phyloP scores from a whole-genome alignment of 495 filamentous ascomycete genomes.

The Penicillium antarcticum region DNA sequence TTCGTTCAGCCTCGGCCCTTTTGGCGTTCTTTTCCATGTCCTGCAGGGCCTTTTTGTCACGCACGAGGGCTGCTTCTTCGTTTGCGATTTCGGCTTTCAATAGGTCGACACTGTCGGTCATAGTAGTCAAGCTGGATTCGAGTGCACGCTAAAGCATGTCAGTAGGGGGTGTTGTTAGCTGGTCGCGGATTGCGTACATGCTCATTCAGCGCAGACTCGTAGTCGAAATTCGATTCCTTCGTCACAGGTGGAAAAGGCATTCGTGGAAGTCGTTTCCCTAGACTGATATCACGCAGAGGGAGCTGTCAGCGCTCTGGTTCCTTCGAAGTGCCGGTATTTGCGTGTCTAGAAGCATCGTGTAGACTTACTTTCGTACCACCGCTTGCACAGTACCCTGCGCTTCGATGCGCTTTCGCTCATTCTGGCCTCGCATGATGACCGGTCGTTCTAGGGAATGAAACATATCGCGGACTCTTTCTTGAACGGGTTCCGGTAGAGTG shows the following conservation, averaged over 20 bases:
- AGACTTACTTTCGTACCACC: constrained; percentile 44
- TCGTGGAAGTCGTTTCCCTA: constrained; percentile 49
- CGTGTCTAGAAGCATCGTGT: background rate
- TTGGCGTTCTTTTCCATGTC: constrained; percentile 55
- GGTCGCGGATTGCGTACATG: constrained; percentile 36
- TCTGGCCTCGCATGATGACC: constrained; percentile 50
- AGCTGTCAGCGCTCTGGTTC: constrained; percentile 14
- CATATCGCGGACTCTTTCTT: constrained; percentile 51
- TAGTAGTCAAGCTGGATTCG: constrained; percentile 50
- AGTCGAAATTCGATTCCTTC: constrained; percentile 57
- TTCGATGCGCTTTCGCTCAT: constrained; percentile 54
- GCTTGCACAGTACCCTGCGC: constrained; percentile 51
- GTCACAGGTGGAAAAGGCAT: constrained; percentile 60
- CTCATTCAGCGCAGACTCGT: constrained; percentile 55
- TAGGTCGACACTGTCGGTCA: constrained; percentile 51
- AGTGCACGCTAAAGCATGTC: constrained; percentile 38
- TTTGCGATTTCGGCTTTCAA: constrained; percentile 52
- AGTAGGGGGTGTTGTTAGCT: background rate
- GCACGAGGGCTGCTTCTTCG: constrained; percentile 49
- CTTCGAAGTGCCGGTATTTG: background rate
- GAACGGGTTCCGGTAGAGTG: constrained; percentile 47
- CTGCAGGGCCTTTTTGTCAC: constrained; percentile 46
- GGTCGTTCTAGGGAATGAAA: constrained; percentile 53
- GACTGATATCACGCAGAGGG: constrained; percentile 18
- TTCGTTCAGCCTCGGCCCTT: constrained; percentile 42